Conservation (phyloP, 1,139 yeast species). For the Kazachstania sp. region DNA sequence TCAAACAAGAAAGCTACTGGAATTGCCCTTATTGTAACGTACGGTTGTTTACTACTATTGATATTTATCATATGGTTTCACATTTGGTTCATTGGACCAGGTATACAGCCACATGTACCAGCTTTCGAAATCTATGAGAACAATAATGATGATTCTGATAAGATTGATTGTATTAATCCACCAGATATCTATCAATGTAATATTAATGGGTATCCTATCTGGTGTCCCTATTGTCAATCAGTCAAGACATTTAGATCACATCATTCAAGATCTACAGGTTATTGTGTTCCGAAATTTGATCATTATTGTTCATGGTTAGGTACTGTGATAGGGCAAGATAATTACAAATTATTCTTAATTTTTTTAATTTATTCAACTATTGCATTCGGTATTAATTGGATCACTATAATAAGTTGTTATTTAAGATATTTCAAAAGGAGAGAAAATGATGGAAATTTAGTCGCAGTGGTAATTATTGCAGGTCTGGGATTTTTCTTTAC, state of each 20-base stretch:
- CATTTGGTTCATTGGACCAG: conserved; percentile 20
- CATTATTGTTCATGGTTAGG: conserved; percentile 65
- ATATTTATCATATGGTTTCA: conserved; percentile 18
- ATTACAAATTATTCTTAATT: conserved; percentile 46
- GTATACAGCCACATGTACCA: conserved; percentile 20
- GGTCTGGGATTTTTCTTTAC: conserved; percentile 40
- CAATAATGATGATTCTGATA: not conserved
- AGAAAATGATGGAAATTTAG: conserved; percentile 39
- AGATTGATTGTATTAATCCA: conserved; percentile 18
- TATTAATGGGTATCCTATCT: conserved; percentile 50
- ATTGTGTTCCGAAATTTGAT: conserved; percentile 52
- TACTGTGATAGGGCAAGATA: conserved; percentile 45
- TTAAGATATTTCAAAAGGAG: conserved; percentile 20
- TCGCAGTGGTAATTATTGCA: conserved; percentile 36
- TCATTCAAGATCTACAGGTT: conserved; percentile 41
- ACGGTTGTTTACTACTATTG: conserved; percentile 12
- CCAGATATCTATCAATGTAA: conserved; percentile 54
- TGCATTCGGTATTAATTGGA: conserved; percentile 31
- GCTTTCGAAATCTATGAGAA: conserved; percentile 17
- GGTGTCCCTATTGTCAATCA: conserved; percentile 49
- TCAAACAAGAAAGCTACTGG: conserved; percentile 14
- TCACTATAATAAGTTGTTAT: conserved; percentile 18
- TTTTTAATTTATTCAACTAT: conserved; percentile 35
- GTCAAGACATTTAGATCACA: conserved; percentile 48
- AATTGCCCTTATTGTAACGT: conserved; percentile 19